phyloP scores from a whole-genome alignment of 768 basidiomycete species.

The Boletellus ananas region DNA sequence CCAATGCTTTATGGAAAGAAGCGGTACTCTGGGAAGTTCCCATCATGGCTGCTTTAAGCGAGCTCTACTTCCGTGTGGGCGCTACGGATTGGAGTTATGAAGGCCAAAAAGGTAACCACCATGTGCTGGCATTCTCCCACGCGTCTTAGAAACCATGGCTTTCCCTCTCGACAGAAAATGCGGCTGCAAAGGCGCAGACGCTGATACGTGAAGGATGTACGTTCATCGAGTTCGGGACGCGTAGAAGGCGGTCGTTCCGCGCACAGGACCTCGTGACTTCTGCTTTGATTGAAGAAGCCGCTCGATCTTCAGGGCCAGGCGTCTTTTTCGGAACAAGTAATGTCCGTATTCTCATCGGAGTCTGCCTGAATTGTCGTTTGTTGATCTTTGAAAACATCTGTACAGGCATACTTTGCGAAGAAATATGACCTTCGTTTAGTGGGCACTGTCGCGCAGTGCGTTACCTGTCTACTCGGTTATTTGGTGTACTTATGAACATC shows the following conservation, averaged over 20 bases:
- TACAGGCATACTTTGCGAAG: slow-evolving; percentile 78
- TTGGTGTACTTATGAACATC: slow-evolving; percentile 3
- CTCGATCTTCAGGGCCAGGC: slow-evolving; percentile 48
- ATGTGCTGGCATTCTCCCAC: neutral
- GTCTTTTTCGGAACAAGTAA: slow-evolving; percentile 76
- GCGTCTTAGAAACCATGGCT: neutral
- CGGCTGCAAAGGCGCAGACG: slow-evolving; percentile 65
- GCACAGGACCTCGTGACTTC: slow-evolving; percentile 76
- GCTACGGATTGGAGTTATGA: slow-evolving; percentile 82
- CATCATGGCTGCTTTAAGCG: slow-evolving; percentile 87
- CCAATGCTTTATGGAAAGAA: slow-evolving; percentile 71
- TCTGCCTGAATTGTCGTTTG: neutral
- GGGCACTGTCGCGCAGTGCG: slow-evolving; percentile 87
- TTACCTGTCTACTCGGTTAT: slow-evolving; percentile 12
- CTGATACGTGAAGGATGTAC: slow-evolving; percentile 62
- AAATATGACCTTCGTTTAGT: slow-evolving; percentile 63
- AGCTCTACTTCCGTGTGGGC: slow-evolving; percentile 77
- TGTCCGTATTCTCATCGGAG: slow-evolving; percentile 40
- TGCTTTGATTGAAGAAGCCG: slow-evolving; percentile 61
- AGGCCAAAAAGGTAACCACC: slow-evolving; percentile 64
- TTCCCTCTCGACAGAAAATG: slow-evolving; percentile 48
- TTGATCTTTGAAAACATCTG: neutral
- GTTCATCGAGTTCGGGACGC: slow-evolving; percentile 86
- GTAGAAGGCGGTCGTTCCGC: slow-evolving; percentile 69
- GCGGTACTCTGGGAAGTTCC: slow-evolving; percentile 96